Base-by-base conservation (phyloP, 139 green algal species). In the Chlamydomonas asymmetrica region DNA sequence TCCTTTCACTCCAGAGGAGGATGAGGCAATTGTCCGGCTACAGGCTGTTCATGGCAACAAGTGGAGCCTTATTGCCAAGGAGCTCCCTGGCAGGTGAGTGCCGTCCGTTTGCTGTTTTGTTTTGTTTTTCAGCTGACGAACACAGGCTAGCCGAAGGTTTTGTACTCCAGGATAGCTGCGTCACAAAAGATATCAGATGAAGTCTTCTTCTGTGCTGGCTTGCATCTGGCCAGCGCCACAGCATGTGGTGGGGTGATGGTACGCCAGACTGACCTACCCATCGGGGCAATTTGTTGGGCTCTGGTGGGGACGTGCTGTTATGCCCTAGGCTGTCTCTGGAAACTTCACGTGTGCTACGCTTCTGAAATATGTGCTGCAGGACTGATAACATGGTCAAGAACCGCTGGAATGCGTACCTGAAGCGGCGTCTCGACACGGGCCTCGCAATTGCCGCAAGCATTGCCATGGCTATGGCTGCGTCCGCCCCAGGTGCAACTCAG, bases 371-470 rank as follows among this genome's bases (percentile, higher is more conserved):
- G 63, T 83, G 85, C 83, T 68, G 56, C 72, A 80, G 88, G 59
- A 92, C 88, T 2, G 88, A 92, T 63, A 92, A 92, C 52, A 80
- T 87, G 18, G 73, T 91, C 5, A 92, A 92, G 68, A 92, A 92
- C 66, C 85, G 87, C 34, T 92, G 85, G 85, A 88, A 92, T 66
- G 85, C 81, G 9, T 88, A 80, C 9, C 84, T 92, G 4, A 90
- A 87, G 78, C 77, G 83, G 4, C 66, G 81, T 22, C 64, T 80
- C 65, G 74, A 80, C 50, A 50, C 54, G 27, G 80, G 80, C 6
- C 59, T 57, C 0, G 71, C 71, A 32, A 69, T 77, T 13, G 71
- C 71, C n/a, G n/a, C n/a, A n/a, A n/a, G n/a, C n/a, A n/a, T n/a
- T n/a, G n/a, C n/a, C n/a, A n/a, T n/a, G n/a, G n/a, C n/a, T n/a